Conservation (phyloP, 2,329 filamentous ascomycete species). For the Hypomyces perniciosus region DNA sequence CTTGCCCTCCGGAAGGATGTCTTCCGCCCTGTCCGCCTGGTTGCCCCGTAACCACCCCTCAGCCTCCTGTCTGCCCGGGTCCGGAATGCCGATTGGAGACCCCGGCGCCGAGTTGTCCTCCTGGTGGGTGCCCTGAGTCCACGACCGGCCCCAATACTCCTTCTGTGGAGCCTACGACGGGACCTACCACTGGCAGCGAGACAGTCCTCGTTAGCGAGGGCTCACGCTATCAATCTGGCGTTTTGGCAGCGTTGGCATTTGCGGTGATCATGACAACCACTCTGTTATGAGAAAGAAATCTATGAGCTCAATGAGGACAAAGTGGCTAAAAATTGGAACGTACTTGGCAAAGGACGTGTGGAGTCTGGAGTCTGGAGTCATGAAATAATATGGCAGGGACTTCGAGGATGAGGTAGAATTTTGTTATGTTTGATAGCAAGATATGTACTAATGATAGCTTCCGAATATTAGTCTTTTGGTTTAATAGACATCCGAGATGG, state of each 20-base stretch:
- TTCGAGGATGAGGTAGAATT: too few relatives aligned
- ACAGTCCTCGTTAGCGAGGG: conserved; percentile 12
- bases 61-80: neutral
- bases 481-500: too few relatives aligned
- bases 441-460: too few relatives aligned
- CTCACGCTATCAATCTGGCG: neutral
- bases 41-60: neutral
- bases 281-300: neutral
- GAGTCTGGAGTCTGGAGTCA: too few relatives aligned
- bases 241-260: neutral
- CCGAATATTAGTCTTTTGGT: too few relatives aligned
- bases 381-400: too few relatives aligned
- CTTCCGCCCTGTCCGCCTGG: neutral
- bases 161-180: neutral
- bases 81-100: neutral
- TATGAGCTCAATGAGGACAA: neutral
- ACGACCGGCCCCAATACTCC: neutral
- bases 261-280: neutral
- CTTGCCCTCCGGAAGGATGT: neutral
- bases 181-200: conserved; percentile 1
- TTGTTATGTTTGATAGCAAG: too few relatives aligned
- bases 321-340: too few relatives aligned
- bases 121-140: neutral
- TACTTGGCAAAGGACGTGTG: too few relatives aligned
- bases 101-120: neutral